Evolutionary conservation across 768 basidiomycete species (phyloP).

Genomic region (Naganishia randhawae): DNA sequence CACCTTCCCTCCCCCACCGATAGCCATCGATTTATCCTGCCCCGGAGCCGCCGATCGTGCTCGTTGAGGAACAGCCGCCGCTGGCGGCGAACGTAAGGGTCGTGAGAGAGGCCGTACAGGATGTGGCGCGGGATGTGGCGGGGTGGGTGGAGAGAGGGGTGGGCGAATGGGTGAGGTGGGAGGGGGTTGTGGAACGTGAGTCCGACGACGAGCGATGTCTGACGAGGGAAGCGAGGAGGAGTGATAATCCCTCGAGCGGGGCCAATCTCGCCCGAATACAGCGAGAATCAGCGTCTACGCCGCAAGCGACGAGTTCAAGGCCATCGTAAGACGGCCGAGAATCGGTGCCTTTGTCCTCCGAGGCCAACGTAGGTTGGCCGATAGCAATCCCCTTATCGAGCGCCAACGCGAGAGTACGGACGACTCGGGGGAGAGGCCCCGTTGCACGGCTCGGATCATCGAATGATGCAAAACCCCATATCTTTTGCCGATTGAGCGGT

Average conservation of each 20-base stretch:
- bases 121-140: constrained; percentile 60
- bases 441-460: too few relatives aligned
- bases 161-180: constrained; percentile 77
- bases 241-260: background rate
- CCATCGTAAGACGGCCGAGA: background rate
- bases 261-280: background rate
- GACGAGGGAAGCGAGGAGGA: background rate
- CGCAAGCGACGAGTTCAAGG: too few relatives aligned
- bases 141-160: constrained; percentile 68
- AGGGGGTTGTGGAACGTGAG: constrained; percentile 77
- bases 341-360: background rate
- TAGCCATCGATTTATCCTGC: constrained; percentile 82
- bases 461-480: too few relatives aligned
- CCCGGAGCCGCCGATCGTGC: constrained; percentile 61
- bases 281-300: background rate
- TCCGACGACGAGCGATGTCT: too few relatives aligned
- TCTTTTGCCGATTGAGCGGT: too few relatives aligned
- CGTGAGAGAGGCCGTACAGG: constrained; percentile 62
- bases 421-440: too few relatives aligned
- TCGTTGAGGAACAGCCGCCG: constrained; percentile 69
- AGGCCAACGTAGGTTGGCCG: background rate
- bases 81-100: constrained; percentile 74
- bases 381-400: background rate
- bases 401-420: too few relatives aligned
- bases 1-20: background rate